Evolutionary conservation across 768 basidiomycete species (phyloP), one percentile per base, ranked within the genome.

Genomic region (Phallus indusiatus): DNA sequence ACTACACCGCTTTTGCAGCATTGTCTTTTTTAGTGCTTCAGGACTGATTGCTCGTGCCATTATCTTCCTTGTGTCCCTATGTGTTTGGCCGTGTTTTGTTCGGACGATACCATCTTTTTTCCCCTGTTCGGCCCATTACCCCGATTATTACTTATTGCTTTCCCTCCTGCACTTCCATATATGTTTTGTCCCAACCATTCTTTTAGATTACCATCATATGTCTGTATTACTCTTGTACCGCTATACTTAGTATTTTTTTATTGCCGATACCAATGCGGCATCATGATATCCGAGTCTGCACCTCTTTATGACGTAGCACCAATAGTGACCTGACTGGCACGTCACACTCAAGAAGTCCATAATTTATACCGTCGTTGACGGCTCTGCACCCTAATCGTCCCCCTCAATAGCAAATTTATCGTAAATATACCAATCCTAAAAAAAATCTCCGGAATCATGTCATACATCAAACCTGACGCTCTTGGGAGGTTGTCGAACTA

Each of bases 401-500:
- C 7, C 2, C 28, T 28, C 7, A 2, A 28, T 3, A 28, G 28
- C 28, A 7, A 28, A 28, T 28, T 7, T 28, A 3, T 2, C 28
- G 28, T 28, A 28, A 2, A 3, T 28, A 28, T 28, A 28, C 28
- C 28, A 28, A 28, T 28, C 2, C 28, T 28, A 28, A 28, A 28
- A 28, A 28, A 28, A 28, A 28, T 28, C 28, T 7, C 28, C 28
- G 16, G 4, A 50, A 62, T 51, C 37, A 86, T 88, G 86, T 74
- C 78, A 53, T 86, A 86, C 69, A 78, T 92, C 52, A 80, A 86
- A 2, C 74, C 74, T 53, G 69, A 77, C 16, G 84, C 86, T n/a
- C 79, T 92, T 21, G 78, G 81, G 63, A 88, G 89, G 55, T 76
- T 94, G 47, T 81, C 82, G 66, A 82, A 81, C 63, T 93, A 94